Conservation (phyloP, 2,329 filamentous ascomycete genomes). For the Epichloe coenophiala region DNA sequence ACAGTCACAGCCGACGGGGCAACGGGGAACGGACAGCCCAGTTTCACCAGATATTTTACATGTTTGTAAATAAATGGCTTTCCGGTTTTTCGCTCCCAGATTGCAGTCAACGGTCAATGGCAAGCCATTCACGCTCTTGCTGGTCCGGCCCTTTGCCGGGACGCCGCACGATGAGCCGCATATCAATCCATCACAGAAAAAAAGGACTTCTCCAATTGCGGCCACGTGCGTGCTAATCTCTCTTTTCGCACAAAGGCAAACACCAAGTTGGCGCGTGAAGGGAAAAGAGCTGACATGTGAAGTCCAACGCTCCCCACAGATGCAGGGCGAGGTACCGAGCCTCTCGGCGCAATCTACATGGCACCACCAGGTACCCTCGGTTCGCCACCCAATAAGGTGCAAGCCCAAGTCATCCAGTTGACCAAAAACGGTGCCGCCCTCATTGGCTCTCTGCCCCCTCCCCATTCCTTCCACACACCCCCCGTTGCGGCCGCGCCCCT, state of each 20-base stretch:
- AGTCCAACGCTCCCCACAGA: background rate
- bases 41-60: too few species aligned
- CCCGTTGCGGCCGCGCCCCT: background rate
- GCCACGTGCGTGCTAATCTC: background rate
- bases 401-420: slow-evolving; percentile 1
- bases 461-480: background rate
- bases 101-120: too few species aligned
- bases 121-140: too few species aligned
- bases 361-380: background rate
- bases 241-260: background rate
- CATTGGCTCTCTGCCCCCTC: background rate
- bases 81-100: too few species aligned
- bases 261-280: background rate
- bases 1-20: background rate
- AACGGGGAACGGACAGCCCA: background rate
- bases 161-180: too few species aligned
- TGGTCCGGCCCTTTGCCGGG: too few species aligned
- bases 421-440: background rate
- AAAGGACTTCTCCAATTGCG: background rate
- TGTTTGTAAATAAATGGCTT: too few species aligned
- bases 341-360: background rate
- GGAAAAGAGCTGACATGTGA: slow-evolving; percentile 1
- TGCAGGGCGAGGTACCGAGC: background rate
- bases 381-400: background rate
- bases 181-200: background rate